A percentile compares a stretch with the other conserved stretches of the same genome.
These are phyloP conservation scores for Thelonectria discophora DNA, from an alignment of 2,329 filamentous ascomycete genomes.

Conservation along the genomic window DNA sequence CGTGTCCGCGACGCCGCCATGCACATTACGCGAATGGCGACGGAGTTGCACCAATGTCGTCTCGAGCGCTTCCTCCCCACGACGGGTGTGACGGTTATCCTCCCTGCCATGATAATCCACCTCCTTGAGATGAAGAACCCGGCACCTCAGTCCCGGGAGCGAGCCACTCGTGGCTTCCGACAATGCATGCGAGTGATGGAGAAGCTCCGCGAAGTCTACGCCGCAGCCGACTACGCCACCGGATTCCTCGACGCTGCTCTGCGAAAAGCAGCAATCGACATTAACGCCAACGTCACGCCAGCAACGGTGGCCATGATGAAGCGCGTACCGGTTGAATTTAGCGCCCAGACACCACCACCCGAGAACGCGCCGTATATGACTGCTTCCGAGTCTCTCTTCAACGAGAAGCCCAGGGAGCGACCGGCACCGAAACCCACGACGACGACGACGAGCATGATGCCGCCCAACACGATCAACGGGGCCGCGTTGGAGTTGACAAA, in stretches of 20 bases:
- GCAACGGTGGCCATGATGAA: constrained; percentile 49
- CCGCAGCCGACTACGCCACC: constrained; percentile 94
- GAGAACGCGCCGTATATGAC: constrained; percentile 58
- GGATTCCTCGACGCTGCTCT: constrained; percentile 93
- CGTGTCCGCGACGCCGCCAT: constrained; percentile 85
- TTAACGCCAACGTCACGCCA: constrained; percentile 55
- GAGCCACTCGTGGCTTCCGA: constrained; percentile 82
- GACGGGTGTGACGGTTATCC: constrained; percentile 87
- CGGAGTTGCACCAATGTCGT: constrained; percentile 75
- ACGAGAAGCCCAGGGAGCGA: constrained; percentile 43
- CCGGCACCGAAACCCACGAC: constrained; percentile 24
- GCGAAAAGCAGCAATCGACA: constrained; percentile 82
- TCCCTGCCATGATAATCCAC: constrained; percentile 94
- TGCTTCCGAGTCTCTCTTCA: constrained; percentile 51
- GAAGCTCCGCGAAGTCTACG: constrained; percentile 86
- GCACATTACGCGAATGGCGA: constrained; percentile 85
- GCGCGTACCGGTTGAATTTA: constrained; percentile 49
- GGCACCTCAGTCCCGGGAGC: constrained; percentile 73
- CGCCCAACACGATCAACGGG: constrained; percentile 51
- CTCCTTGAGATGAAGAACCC: constrained; percentile 90
- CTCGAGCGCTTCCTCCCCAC: constrained; percentile 86
- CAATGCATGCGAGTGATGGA: constrained; percentile 94
- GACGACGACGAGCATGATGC: constrained; percentile 42
- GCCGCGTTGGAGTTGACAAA: constrained; percentile 47
- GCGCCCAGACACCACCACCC: constrained; percentile 62